Conservation (phyloP, 441 rosid genomes). For the Manihot esculenta region DNA sequence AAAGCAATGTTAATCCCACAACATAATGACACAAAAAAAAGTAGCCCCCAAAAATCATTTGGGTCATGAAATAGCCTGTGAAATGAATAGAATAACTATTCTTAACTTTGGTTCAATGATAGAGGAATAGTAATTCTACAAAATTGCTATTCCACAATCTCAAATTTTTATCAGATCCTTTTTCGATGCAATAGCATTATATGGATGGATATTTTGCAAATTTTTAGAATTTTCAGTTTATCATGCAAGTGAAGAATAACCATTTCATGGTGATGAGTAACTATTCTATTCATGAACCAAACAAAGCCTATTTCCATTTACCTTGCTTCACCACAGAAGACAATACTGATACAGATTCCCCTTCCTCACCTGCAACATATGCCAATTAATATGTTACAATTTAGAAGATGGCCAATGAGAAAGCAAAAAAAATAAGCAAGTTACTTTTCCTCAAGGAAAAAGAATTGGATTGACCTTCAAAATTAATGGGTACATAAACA, state of each 20-base stretch:
- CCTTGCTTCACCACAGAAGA: conserved; percentile 82
- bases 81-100: background rate
- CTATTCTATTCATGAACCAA: background rate
- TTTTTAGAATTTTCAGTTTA: background rate
- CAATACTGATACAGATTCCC: conserved; percentile 65
- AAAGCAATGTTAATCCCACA: background rate
- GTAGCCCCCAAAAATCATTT: background rate
- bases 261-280: background rate
- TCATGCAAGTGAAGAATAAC: background rate
- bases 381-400: conserved; percentile 9
- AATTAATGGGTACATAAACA: conserved; percentile 86
- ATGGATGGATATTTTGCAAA: background rate
- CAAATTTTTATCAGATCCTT: background rate
- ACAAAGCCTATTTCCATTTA: conserved; percentile 28
- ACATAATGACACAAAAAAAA: background rate
- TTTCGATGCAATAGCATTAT: background rate
- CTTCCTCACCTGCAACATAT: conserved; percentile 82
- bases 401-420: conserved; percentile 5
- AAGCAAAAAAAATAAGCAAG: conserved; percentile 21
- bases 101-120: background rate
- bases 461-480: conserved; percentile 66
- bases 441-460: conserved; percentile 22
- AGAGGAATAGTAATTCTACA: background rate
- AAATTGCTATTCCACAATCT: background rate
- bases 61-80: background rate